phyloP scores from a whole-genome alignment of 2,329 filamentous ascomycete genomes.

The Diaporthe eres region DNA sequence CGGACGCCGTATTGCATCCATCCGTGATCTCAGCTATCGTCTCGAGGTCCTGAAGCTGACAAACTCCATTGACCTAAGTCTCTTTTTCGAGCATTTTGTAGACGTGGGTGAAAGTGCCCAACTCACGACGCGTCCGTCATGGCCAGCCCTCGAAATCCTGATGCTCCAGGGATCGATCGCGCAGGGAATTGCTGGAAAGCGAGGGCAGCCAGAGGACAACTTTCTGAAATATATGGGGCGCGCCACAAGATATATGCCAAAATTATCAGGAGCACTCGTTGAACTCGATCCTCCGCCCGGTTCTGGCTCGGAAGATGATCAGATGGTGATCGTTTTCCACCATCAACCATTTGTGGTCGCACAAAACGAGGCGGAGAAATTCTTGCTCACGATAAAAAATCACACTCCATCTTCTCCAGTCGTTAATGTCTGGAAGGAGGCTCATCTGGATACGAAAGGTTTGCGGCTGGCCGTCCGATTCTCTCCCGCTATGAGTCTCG shows the following conservation, averaged over 20 bases:
- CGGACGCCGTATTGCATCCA: background rate
- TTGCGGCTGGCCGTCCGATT: background rate
- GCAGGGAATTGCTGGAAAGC: too few relatives aligned
- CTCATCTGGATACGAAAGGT: background rate
- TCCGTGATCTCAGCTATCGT: background rate
- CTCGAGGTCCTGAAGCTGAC: background rate
- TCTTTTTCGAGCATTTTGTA: background rate
- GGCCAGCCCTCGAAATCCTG: background rate
- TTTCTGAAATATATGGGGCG: background rate
- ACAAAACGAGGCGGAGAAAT: too few relatives aligned
- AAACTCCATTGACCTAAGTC: background rate
- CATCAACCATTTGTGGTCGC: too few relatives aligned
- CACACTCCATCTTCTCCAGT: background rate
- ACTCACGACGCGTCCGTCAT: background rate
- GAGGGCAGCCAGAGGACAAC: background rate
- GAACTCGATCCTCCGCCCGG: too few relatives aligned
- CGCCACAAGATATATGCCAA: background rate
- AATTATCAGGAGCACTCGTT: background rate
- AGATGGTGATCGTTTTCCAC: too few relatives aligned
- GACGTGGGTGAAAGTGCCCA: background rate
- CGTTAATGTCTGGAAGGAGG: background rate
- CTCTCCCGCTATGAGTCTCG: background rate
- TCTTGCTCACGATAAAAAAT: background rate
- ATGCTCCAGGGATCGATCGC: background rate
- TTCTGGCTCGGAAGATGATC: too few relatives aligned